Evolutionary conservation across 345 rosid genomes (phyloP).

Genomic region (Alliaria petiolata): DNA sequence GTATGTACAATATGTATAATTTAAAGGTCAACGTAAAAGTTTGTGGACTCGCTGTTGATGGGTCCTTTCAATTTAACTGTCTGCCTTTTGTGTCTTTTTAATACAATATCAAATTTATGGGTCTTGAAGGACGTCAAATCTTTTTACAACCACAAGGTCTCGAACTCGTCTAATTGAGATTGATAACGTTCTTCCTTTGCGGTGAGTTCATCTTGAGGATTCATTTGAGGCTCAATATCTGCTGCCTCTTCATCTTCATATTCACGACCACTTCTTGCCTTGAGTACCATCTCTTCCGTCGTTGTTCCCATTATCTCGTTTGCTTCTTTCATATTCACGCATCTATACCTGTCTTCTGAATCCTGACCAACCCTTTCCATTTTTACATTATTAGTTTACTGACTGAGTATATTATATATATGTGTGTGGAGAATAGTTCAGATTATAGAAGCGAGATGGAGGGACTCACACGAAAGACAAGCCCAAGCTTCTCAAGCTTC

Average conservation of each 20-base stretch:
- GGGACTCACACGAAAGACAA: conserved; percentile 47
- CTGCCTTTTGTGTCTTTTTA: not conserved
- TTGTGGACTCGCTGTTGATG: not conserved
- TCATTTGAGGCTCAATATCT: not conserved
- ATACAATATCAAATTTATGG: not conserved
- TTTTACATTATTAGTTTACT: not conserved
- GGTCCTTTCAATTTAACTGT: conserved; percentile 3
- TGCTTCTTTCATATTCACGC: conserved; percentile 51
- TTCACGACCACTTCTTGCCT: conserved; percentile 40
- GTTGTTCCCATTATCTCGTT: conserved; percentile 73
- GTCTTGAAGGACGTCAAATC: not conserved
- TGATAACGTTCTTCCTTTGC: conserved; percentile 19
- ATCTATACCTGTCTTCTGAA: conserved; percentile 36
- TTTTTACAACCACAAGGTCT: conserved; percentile 24
- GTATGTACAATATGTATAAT: not conserved
- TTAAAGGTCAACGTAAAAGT: not conserved
- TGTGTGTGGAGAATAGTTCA: too few relatives aligned
- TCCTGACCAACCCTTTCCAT: conserved; percentile 44
- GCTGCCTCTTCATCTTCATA: conserved; percentile 12
- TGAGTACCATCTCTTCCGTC: conserved; percentile 69
- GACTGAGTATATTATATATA: not conserved
- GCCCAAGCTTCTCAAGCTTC: conserved; percentile 63
- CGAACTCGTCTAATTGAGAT: not conserved
- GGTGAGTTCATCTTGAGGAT: conserved; percentile 16
- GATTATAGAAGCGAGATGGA: not conserved